These are phyloP conservation scores for Sapria himalayana DNA, from an alignment of 345 rosid species.

Conservation along the genomic window DNA sequence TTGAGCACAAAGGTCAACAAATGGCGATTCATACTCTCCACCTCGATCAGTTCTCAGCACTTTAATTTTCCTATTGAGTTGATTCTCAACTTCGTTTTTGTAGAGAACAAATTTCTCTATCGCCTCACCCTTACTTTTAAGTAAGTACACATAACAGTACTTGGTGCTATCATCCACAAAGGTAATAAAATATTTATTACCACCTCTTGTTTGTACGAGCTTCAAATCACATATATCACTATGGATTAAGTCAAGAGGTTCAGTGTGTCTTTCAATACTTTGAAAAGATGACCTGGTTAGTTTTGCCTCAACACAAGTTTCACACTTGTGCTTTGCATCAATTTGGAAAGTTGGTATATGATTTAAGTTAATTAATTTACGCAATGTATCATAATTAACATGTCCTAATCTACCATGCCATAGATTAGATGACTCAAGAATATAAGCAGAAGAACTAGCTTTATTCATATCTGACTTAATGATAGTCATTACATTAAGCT, in stretches of 20 bases:
- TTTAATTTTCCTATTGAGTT: neutral
- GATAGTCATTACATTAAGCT: neutral
- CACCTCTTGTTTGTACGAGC: neutral
- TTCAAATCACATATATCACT: neutral
- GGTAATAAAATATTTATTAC: neutral
- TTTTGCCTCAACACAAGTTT: no score
- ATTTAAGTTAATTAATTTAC: neutral
- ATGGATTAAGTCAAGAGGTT: constrained; percentile 1
- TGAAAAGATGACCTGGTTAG: no score
- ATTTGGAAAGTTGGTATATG: neutral
- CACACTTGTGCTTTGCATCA: neutral
- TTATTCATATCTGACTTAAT: neutral
- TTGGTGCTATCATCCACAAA: neutral
- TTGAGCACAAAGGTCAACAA: neutral
- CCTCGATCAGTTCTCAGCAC: neutral
- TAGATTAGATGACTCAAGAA: no score
- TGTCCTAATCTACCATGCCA: no score
- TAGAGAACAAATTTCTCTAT: no score
- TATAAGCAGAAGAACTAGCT: no score
- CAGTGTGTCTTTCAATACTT: neutral
- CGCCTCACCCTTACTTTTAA: neutral
- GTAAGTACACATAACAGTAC: neutral
- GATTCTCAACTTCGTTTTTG: constrained; percentile 1
- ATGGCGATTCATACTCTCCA: neutral
- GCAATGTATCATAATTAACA: no score